Evolutionary conservation across 2,329 filamentous ascomycete species (phyloP).

Genomic region (Mycocentrospora acerina): DNA sequence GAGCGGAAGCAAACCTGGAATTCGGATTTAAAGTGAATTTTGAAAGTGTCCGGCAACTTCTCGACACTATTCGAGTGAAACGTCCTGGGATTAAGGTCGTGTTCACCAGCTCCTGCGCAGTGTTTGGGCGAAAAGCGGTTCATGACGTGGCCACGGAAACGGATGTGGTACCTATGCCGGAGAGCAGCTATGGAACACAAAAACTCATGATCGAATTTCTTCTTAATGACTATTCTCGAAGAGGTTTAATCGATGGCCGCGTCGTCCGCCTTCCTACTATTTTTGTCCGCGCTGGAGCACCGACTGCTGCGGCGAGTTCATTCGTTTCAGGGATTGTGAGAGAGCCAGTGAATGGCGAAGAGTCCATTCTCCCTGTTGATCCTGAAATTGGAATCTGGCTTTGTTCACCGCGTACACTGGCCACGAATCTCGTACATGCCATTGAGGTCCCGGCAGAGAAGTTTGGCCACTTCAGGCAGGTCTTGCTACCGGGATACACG

Average conservation of each 20-base stretch:
- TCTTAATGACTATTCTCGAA: constrained; percentile 64
- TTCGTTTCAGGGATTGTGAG: constrained; percentile 66
- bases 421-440: constrained; percentile 57
- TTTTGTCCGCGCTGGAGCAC: constrained; percentile 61
- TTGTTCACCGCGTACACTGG: constrained; percentile 56
- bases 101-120: constrained; percentile 64
- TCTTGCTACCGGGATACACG: constrained; percentile 56
- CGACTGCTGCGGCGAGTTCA: constrained; percentile 62
- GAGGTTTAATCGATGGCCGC: constrained; percentile 60
- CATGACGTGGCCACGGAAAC: constrained; percentile 36
- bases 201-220: constrained; percentile 64
- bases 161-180: constrained; percentile 59
- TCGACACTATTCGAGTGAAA: constrained; percentile 54
- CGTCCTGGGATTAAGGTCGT: constrained; percentile 60
- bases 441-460: constrained; percentile 52
- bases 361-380: constrained; percentile 54
- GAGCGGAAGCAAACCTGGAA: constrained; percentile 62
- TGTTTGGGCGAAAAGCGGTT: constrained; percentile 62
- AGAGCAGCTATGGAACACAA: constrained; percentile 64
- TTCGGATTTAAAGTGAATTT: constrained; percentile 63
- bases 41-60: constrained; percentile 57
- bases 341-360: constrained; percentile 60
- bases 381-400: constrained; percentile 59
- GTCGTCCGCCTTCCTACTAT: constrained; percentile 63
- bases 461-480: constrained; percentile 54